Percentiles rank a stretch among this genome's conserved stretches.
Conservation (phyloP, 2,329 filamentous ascomycete species). For the Pseudovirgaria hyperparasitica region DNA sequence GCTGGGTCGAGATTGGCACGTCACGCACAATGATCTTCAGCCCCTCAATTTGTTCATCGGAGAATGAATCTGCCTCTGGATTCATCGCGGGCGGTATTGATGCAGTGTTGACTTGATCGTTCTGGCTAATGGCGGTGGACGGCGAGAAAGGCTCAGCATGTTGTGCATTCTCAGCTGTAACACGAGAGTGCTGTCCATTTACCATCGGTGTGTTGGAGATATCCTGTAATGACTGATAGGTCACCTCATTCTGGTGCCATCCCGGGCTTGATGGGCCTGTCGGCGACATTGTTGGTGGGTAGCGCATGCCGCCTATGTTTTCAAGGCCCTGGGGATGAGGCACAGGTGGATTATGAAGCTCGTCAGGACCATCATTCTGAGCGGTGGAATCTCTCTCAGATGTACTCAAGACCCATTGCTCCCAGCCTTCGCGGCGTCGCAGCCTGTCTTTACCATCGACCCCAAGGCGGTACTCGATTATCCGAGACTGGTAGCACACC, state of each 20-base stretch:
- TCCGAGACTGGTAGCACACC: slow-evolving; percentile 59
- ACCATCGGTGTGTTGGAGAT: slow-evolving; percentile 7
- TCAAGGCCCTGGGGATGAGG: slow-evolving; percentile 25
- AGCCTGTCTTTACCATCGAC: slow-evolving; percentile 70
- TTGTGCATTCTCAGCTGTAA: slow-evolving; percentile 10
- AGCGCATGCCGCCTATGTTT: slow-evolving; percentile 15
- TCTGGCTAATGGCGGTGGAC: too few relatives aligned
- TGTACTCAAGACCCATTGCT: slow-evolving; percentile 62
- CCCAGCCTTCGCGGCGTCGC: slow-evolving; percentile 63
- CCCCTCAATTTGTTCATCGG: slow-evolving; percentile 38
- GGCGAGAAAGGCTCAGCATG: slow-evolving; percentile 13
- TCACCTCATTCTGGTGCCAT: slow-evolving; percentile 13
- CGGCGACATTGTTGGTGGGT: slow-evolving; percentile 13
- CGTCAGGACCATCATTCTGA: slow-evolving; percentile 57
- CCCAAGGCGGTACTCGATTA: slow-evolving; percentile 62
- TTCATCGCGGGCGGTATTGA: slow-evolving; percentile 21
- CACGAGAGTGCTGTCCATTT: slow-evolving; percentile 5
- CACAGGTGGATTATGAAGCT: slow-evolving; percentile 27
- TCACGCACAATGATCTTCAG: slow-evolving; percentile 40
- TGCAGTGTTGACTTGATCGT: slow-evolving; percentile 2
- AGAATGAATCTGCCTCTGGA: slow-evolving; percentile 33
- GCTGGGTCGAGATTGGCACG: slow-evolving; percentile 17
- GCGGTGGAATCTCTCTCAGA: slow-evolving; percentile 60
- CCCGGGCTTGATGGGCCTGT: slow-evolving; percentile 8
- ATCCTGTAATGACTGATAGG: slow-evolving; percentile 17